Conservation (phyloP, 2,329 filamentous ascomycete species). For the Pezicula carpinea region DNA sequence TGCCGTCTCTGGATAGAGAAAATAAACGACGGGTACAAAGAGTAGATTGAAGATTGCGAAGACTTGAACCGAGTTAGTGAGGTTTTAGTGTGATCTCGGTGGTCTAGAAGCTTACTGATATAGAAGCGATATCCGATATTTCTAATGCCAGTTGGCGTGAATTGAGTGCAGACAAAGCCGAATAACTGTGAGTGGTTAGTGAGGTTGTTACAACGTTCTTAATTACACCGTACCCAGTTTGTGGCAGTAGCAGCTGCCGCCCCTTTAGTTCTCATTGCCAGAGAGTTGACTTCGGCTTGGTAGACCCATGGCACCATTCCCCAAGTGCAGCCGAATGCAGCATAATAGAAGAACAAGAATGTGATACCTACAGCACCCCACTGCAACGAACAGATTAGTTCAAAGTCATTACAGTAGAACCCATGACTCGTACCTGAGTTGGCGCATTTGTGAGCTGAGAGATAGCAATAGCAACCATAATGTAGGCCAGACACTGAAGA, state of each 20-base stretch:
- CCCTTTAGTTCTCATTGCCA: slow-evolving; percentile 46
- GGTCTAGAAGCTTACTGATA: slow-evolving; percentile 36
- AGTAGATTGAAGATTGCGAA: slow-evolving; percentile 51
- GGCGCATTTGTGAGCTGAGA: slow-evolving; percentile 5
- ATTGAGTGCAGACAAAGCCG: slow-evolving; percentile 23
- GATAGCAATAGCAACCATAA: slow-evolving; percentile 13
- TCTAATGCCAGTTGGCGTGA: slow-evolving; percentile 29
- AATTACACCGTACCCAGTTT: slow-evolving; percentile 10
- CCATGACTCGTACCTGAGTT: slow-evolving; percentile 15
- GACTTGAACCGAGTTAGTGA: slow-evolving; percentile 16
- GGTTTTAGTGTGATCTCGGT: background rate
- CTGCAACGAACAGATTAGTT: slow-evolving; percentile 12
- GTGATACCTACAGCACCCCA: slow-evolving; percentile 20
- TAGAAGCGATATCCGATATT: slow-evolving; percentile 26
- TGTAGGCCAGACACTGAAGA: slow-evolving; percentile 13
- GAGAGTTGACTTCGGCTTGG: slow-evolving; percentile 48
- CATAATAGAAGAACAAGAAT: slow-evolving; percentile 44
- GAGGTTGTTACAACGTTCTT: background rate
- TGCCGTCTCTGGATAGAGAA: slow-evolving; percentile 21
- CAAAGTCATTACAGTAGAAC: slow-evolving; percentile 54
- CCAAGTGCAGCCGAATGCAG: slow-evolving; percentile 46
- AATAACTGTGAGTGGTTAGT: slow-evolving; percentile 10
- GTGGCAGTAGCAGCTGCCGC: slow-evolving; percentile 42
- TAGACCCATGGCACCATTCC: slow-evolving; percentile 48
- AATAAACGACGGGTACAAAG: slow-evolving; percentile 21